Conservation (phyloP, 2,329 filamentous ascomycete genomes). For the Hysterium pulicare region DNA sequence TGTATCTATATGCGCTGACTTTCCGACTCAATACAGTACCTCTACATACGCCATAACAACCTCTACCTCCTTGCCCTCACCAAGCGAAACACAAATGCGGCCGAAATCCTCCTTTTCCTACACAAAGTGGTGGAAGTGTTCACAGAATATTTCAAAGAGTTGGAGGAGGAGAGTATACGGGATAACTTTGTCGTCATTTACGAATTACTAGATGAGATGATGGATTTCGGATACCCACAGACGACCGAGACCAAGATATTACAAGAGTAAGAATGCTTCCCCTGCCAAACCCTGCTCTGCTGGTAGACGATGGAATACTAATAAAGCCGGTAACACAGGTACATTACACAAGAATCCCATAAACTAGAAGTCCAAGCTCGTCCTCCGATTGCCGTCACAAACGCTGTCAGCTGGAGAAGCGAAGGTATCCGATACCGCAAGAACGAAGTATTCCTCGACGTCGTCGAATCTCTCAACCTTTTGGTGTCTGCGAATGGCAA, state of each 20-base stretch:
- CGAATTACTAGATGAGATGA: constrained; percentile 98
- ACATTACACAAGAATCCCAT: constrained; percentile 98
- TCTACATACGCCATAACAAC: constrained; percentile 99
- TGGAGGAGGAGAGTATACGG: constrained; percentile 97
- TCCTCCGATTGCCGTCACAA: constrained; percentile 95
- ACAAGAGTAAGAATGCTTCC: constrained; percentile 63
- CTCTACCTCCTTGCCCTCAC: constrained; percentile 96
- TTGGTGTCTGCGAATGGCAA: constrained; percentile 93
- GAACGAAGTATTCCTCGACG: constrained; percentile 98
- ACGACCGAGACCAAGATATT: constrained; percentile 98
- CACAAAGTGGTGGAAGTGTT: constrained; percentile 99
- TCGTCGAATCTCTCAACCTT: constrained; percentile 93
- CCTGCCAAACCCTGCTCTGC: background rate
- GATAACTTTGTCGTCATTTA: constrained; percentile 99
- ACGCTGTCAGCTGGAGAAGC: constrained; percentile 95
- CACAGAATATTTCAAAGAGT: constrained; percentile 98
- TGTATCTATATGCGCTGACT: constrained; percentile 2
- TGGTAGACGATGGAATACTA: background rate
- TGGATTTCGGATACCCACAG: constrained; percentile 99
- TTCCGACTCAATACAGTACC: constrained; percentile 60
- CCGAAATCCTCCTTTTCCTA: constrained; percentile 95
- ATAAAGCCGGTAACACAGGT: constrained; percentile 43
- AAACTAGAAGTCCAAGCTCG: constrained; percentile 96
- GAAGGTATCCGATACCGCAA: constrained; percentile 98
- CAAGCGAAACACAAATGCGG: constrained; percentile 98